Evolutionary conservation across 2,329 filamentous ascomycete species (phyloP).

Genomic region (Lecanosticta acicola): DNA sequence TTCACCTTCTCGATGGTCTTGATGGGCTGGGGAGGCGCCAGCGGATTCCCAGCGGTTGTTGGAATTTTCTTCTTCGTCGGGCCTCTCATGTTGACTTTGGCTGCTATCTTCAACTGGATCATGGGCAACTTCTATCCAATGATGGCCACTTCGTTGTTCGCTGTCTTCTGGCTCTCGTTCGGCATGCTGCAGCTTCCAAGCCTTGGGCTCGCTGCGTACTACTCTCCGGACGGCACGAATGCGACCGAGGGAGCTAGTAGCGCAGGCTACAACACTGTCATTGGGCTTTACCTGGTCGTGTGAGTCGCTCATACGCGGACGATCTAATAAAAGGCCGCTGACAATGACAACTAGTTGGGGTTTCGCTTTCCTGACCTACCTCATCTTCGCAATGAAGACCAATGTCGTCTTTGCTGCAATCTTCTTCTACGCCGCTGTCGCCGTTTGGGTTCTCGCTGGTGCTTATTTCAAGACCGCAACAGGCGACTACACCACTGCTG

Average conservation of each 20-base stretch:
- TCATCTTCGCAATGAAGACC: slow-evolving; percentile 48
- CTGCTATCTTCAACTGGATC: slow-evolving; percentile 50
- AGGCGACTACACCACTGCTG: slow-evolving; percentile 41
- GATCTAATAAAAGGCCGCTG: background rate
- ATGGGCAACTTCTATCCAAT: slow-evolving; percentile 46
- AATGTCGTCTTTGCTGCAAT: slow-evolving; percentile 48
- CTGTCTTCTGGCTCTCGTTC: slow-evolving; percentile 51
- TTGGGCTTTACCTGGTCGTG: slow-evolving; percentile 48
- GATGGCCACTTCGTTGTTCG: slow-evolving; percentile 42
- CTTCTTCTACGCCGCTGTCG: slow-evolving; percentile 44
- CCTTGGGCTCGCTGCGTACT: slow-evolving; percentile 43
- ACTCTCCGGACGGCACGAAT: slow-evolving; percentile 35
- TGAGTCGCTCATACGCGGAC: background rate
- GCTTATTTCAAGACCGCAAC: slow-evolving; percentile 47
- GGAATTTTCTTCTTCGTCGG: slow-evolving; percentile 43
- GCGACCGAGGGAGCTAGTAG: slow-evolving; percentile 42
- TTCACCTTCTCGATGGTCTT: slow-evolving; percentile 38
- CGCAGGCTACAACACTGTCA: slow-evolving; percentile 45
- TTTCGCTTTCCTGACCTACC: slow-evolving; percentile 49
- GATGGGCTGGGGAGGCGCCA: slow-evolving; percentile 38
- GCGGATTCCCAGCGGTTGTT: slow-evolving; percentile 33
- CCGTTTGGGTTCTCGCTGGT: slow-evolving; percentile 43
- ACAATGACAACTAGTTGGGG: slow-evolving; percentile 36
- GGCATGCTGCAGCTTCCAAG: slow-evolving; percentile 48
- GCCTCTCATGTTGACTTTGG: slow-evolving; percentile 44